Conservation (phyloP, 306 rosid genomes). For the Mimosa bimucronata region DNA sequence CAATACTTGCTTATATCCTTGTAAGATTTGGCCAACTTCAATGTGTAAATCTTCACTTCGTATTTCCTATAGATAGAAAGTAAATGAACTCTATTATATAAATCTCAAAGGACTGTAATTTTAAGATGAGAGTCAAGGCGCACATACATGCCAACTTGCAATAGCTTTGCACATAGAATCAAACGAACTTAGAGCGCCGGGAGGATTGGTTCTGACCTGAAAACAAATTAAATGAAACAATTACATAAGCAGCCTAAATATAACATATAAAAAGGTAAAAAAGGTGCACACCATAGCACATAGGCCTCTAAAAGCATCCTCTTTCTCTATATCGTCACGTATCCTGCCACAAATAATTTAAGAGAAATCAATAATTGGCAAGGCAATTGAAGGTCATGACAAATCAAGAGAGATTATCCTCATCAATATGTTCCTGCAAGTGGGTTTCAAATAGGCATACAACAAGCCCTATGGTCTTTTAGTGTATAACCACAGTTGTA, state of each 20-base stretch:
- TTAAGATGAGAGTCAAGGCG: constrained; percentile 21
- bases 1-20: constrained; percentile 80
- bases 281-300: constrained; percentile 83
- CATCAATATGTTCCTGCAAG: background rate
- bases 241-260: constrained; percentile 12
- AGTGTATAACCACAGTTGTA: background rate
- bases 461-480: background rate
- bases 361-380: constrained; percentile 29
- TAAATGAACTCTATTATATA: constrained; percentile 29
- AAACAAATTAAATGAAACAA: constrained; percentile 35
- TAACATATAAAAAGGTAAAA: constrained; percentile 21
- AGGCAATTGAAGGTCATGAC: constrained; percentile 5
- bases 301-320: constrained; percentile 97
- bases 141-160: constrained; percentile 99
- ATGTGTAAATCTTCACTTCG: constrained; percentile 82
- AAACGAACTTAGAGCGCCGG: constrained; percentile 86
- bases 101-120: constrained; percentile 19
- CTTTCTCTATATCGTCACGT: constrained; percentile 96
- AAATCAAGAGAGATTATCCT: constrained; percentile 14
- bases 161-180: constrained; percentile 83
- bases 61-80: constrained; percentile 75
- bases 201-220: constrained; percentile 94
- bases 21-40: constrained; percentile 90
- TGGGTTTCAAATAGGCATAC: background rate
- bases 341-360: constrained; percentile 65